Conservation (phyloP, 306 rosid genomes). For the Acacia crassicarpa region DNA sequence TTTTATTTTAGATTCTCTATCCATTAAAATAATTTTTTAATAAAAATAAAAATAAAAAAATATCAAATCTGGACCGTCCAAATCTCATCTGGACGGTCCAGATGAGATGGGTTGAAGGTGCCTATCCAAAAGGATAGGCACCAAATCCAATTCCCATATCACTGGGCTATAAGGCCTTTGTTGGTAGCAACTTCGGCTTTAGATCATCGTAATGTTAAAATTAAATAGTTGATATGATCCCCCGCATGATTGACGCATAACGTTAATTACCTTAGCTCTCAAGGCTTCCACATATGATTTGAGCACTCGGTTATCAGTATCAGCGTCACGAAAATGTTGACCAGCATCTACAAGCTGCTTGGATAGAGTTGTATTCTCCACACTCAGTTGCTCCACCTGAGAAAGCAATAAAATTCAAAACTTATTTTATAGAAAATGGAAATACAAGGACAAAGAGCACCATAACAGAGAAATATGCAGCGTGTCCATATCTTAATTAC, state of each 20-base stretch:
- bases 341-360: slow-evolving; percentile 60
- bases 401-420: background rate
- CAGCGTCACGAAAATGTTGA: slow-evolving; percentile 76
- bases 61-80: too few species aligned
- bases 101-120: too few species aligned
- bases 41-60: too few species aligned
- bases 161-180: too few species aligned
- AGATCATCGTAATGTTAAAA: background rate
- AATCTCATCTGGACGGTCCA: too few species aligned
- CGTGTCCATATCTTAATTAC: background rate
- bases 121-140: too few species aligned
- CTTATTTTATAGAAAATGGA: background rate
- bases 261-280: slow-evolving; percentile 78
- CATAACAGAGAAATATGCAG: background rate
- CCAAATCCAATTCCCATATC: too few species aligned
- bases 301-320: slow-evolving; percentile 72
- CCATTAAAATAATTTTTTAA: too few species aligned
- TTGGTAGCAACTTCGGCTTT: background rate
- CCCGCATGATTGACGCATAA: background rate
- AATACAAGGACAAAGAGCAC: background rate
- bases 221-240: background rate
- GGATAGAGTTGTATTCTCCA: slow-evolving; percentile 59
- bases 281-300: slow-evolving; percentile 89
- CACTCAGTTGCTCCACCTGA: slow-evolving; percentile 70
- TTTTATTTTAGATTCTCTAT: too few species aligned